Evolutionary conservation across 768 basidiomycete species (phyloP).

Genomic region (Clitopilus passeckerianus): DNA sequence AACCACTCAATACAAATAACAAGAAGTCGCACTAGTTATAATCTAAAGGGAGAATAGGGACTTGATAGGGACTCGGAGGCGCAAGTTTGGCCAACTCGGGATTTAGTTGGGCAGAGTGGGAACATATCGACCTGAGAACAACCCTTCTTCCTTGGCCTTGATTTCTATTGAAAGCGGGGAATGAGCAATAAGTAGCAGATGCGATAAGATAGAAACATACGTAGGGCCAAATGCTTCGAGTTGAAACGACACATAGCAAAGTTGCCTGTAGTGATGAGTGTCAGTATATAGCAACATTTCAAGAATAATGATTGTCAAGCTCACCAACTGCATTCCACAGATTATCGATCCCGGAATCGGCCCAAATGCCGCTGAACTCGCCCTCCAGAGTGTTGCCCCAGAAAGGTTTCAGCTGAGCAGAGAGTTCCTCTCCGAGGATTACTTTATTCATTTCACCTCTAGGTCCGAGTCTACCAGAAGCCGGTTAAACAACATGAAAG

Average conservation of each 20-base stretch:
- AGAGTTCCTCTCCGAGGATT: constrained; percentile 45
- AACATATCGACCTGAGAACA: constrained; percentile 10
- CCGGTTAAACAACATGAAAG: too few species aligned
- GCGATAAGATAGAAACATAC: constrained; percentile 32
- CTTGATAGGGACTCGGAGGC: too few species aligned
- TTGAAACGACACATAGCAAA: constrained; percentile 60
- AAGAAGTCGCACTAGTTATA: too few species aligned
- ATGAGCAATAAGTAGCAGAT: not conserved
- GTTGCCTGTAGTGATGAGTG: constrained; percentile 32
- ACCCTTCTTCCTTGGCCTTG: constrained; percentile 56
- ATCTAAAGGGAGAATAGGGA: too few species aligned
- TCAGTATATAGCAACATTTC: not conserved
- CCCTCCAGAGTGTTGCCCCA: constrained; percentile 67
- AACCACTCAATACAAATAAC: too few species aligned
- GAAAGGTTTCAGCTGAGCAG: constrained; percentile 37
- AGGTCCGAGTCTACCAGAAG: constrained; percentile 37
- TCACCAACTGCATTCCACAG: constrained; percentile 59
- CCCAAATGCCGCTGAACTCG: constrained; percentile 46
- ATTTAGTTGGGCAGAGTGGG: not conserved
- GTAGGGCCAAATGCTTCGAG: constrained; percentile 63
- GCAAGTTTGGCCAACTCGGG: too few species aligned
- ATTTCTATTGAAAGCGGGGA: constrained; percentile 52
- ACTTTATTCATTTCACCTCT: constrained; percentile 27
- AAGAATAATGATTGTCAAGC: not conserved
- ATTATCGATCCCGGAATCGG: constrained; percentile 45